phyloP scores from a whole-genome alignment of 257 asterid genomes.

The Misopates orontium region DNA sequence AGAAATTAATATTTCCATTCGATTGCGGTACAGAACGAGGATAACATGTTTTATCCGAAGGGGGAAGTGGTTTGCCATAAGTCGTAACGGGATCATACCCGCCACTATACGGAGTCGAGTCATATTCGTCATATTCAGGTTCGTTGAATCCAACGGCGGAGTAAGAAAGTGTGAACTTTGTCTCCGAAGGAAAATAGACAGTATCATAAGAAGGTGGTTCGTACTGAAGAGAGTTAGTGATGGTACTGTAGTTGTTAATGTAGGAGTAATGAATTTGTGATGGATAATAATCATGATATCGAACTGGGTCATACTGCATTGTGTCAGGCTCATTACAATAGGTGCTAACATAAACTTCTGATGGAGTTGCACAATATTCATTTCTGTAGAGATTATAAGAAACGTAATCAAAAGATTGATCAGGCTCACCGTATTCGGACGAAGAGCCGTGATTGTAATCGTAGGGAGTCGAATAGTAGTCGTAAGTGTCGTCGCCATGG shows the following conservation, averaged over 20 bases:
- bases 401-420: background rate
- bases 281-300: constrained; percentile 24
- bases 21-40: constrained; percentile 46
- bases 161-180: constrained; percentile 35
- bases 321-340: constrained; percentile 19
- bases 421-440: constrained; percentile 29
- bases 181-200: constrained; percentile 33
- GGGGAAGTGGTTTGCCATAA: constrained; percentile 80
- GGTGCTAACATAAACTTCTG: constrained; percentile 25
- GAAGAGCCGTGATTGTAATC: constrained; percentile 22
- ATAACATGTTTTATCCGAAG: constrained; percentile 65
- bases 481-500: constrained; percentile 38
- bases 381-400: constrained; percentile 15
- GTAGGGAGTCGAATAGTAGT: constrained; percentile 42
- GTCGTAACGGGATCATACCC: constrained; percentile 61
- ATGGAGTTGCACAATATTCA: constrained; percentile 20
- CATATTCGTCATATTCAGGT: constrained; percentile 57
- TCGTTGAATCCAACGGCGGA: constrained; percentile 37
- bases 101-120: constrained; percentile 74
- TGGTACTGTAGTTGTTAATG: constrained; percentile 32
- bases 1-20: constrained; percentile 25
- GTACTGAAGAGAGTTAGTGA: constrained; percentile 38
- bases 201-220: constrained; percentile 33
- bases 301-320: constrained; percentile 18
- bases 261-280: constrained; percentile 31